Percentiles rank a stretch among this genome's conserved stretches.
phyloP scores from a whole-genome alignment of 2,329 filamentous ascomycete species.

The Fusarium cyanostomum region DNA sequence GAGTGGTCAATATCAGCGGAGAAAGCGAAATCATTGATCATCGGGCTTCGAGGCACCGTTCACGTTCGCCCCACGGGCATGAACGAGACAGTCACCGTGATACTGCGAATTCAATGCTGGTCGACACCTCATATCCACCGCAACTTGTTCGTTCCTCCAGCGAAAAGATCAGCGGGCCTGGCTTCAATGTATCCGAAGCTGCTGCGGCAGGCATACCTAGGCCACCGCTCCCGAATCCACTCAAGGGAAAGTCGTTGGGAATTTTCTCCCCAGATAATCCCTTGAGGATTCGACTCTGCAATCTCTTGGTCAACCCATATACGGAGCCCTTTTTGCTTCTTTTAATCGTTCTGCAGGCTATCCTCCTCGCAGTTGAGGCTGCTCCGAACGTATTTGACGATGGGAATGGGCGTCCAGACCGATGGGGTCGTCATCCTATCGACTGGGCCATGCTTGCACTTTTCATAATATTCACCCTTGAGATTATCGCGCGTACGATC shows the following conservation, averaged over 20 bases:
- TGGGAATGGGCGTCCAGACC: constrained; percentile 66
- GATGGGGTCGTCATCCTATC: constrained; percentile 74
- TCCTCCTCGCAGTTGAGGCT: constrained; percentile 88
- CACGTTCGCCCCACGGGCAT: constrained; percentile 62
- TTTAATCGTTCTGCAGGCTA: constrained; percentile 86
- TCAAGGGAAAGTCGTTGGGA: constrained; percentile 86
- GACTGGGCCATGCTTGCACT: constrained; percentile 85
- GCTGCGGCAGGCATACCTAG: constrained; percentile 24
- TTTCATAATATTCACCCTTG: constrained; percentile 89
- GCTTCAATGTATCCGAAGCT: constrained; percentile 30
- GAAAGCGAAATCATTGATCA: constrained; percentile 86
- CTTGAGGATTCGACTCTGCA: constrained; percentile 78
- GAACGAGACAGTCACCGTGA: constrained; percentile 43
- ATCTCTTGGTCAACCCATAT: constrained; percentile 84
- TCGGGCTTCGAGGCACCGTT: constrained; percentile 69
- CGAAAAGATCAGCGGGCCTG: constrained; percentile 55
- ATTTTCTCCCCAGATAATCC: constrained; percentile 83
- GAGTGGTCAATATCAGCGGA: constrained; percentile 96
- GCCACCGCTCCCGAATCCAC: constrained; percentile 67
- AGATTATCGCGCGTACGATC: constrained; percentile 83
- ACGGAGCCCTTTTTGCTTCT: constrained; percentile 88
- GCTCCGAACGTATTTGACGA: constrained; percentile 73
- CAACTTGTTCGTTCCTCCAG: constrained; percentile 55
- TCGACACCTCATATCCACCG: constrained; percentile 63
- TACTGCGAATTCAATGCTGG: constrained; percentile 48